Conservation (phyloP, 2,329 filamentous ascomycete species). For the Botryotinia convoluta region DNA sequence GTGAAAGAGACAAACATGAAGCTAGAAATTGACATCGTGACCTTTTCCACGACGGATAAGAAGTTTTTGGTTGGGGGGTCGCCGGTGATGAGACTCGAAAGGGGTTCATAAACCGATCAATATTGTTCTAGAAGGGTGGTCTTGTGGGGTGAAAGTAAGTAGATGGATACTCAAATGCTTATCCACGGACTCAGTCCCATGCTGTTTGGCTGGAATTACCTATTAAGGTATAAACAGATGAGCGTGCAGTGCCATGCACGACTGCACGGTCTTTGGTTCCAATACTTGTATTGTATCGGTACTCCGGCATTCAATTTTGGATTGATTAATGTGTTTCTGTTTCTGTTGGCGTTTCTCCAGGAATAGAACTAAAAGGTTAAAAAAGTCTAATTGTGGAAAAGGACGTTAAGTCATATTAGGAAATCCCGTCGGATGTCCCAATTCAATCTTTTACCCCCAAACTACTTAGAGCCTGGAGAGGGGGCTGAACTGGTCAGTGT, state of each 20-base stretch:
- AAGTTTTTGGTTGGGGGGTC: neutral
- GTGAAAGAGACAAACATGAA: neutral
- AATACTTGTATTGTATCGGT: constrained; percentile 3
- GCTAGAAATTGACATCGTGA: constrained; percentile 16
- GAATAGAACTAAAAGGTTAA: neutral
- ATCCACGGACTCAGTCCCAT: neutral
- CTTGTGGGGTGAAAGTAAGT: neutral
- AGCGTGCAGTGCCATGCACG: neutral
- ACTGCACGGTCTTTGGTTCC: constrained; percentile 10
- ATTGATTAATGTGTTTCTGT: constrained; percentile 4
- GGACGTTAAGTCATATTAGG: neutral
- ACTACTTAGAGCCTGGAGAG: neutral
- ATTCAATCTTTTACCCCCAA: neutral
- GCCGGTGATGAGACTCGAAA: neutral
- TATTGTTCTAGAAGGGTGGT: constrained; percentile 11
- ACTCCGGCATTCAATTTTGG: constrained; percentile 3
- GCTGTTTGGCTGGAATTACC: neutral
- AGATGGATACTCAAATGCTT: constrained; percentile 6
- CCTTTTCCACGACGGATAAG: neutral
- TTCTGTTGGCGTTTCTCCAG: constrained; percentile 5
- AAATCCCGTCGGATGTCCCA: constrained; percentile 14
- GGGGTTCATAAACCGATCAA: neutral
- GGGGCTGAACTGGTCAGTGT: neutral
- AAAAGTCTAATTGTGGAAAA: neutral
- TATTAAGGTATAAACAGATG: neutral